A percentile compares a stretch with the other conserved stretches of the same genome.
phyloP scores from a whole-genome alignment of 495 filamentous ascomycete species.

The Talaromyces thailandensis region DNA sequence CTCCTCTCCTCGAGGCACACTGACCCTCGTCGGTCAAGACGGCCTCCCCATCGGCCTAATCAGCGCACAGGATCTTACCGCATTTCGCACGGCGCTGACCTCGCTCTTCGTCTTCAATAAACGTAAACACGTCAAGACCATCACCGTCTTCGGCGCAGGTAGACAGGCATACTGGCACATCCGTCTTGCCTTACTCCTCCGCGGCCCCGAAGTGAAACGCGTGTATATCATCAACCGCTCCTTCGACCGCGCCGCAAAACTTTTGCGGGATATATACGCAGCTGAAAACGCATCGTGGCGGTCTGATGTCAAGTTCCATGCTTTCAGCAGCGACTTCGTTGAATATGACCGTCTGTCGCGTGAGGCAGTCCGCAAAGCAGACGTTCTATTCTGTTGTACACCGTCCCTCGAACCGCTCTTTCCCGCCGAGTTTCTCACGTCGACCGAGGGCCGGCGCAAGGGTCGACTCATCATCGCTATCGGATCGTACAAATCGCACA shows the following conservation, averaged over 20 bases:
- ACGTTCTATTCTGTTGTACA: conserved; percentile 78
- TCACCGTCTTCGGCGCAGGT: conserved; percentile 84
- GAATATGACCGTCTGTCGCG: conserved; percentile 62
- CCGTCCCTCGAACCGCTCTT: conserved; percentile 53
- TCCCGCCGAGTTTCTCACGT: conserved; percentile 54
- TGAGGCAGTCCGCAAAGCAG: conserved; percentile 56
- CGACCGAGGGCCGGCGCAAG: conserved; percentile 59
- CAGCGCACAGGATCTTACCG: conserved; percentile 78
- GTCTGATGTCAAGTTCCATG: conserved; percentile 57
- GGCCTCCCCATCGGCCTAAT: conserved; percentile 72
- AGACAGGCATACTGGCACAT: conserved; percentile 93
- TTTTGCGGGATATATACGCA: conserved; percentile 49
- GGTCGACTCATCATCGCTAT: conserved; percentile 73
- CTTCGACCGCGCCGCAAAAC: conserved; percentile 48
- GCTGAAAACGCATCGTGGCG: conserved; percentile 39
- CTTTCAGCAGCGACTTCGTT: conserved; percentile 60
- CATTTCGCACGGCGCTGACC: conserved; percentile 85
- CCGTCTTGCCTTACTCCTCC: conserved; percentile 67
- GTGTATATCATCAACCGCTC: conserved; percentile 74
- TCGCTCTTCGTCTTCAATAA: conserved; percentile 65
- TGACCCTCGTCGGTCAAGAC: conserved; percentile 60
- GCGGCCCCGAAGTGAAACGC: conserved; percentile 60
- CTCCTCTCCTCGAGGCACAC: conserved; percentile 65
- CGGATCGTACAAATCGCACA: conserved; percentile 74
- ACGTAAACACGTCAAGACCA: conserved; percentile 57